Evolutionary conservation across 768 basidiomycete genomes (phyloP).

Genomic region (Psilocybe subaeruginosa): DNA sequence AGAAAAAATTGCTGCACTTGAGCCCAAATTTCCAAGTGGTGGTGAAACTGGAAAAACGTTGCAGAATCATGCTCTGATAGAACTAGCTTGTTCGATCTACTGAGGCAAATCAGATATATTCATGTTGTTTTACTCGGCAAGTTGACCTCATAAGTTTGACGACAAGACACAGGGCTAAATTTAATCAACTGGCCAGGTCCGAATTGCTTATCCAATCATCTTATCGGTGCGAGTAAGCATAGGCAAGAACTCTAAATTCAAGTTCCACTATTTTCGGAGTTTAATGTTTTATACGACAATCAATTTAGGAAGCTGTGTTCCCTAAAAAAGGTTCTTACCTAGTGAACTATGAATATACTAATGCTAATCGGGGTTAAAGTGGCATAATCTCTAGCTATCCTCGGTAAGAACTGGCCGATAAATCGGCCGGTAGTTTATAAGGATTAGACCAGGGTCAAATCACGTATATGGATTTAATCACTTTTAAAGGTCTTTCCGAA

Average conservation of each 20-base stretch:
- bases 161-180: not conserved
- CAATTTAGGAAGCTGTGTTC: constrained; percentile 16
- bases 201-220: not conserved
- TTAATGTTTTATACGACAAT: constrained; percentile 1
- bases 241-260: not conserved
- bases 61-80: too few species aligned
- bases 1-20: too few species aligned
- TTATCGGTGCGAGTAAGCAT: not conserved
- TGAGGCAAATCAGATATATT: too few species aligned
- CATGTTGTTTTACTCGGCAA: too few species aligned
- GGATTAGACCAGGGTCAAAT: constrained; percentile 3
- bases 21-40: too few species aligned
- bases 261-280: constrained; percentile 1
- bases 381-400: constrained; percentile 11
- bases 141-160: too few species aligned
- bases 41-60: too few species aligned
- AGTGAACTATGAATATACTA: not conserved
- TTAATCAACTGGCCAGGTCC: not conserved
- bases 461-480: not conserved
- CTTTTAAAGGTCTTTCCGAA: constrained; percentile 6
- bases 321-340: constrained; percentile 10
- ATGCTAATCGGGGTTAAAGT: constrained; percentile 10
- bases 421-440: constrained; percentile 2
- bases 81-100: too few species aligned
- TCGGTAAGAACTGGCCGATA: constrained; percentile 3